A percentile compares a stretch with the other conserved stretches of the same genome.
phyloP scores from a whole-genome alignment of 208 protist genomes.

The Crithidia brevicula region DNA sequence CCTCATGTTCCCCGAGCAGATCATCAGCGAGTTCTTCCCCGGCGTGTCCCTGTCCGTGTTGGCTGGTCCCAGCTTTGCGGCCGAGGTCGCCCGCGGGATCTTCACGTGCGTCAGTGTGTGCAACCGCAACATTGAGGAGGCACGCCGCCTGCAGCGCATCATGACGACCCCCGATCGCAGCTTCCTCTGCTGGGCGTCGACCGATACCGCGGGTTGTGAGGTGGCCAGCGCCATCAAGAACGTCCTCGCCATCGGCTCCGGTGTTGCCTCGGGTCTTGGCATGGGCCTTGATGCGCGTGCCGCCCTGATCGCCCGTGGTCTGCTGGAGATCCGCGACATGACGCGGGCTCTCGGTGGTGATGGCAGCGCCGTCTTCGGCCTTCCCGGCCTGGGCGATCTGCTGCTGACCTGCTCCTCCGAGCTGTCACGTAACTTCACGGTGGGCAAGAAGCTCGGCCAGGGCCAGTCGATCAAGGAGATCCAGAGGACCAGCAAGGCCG shows the following conservation, averaged over 20 bases:
- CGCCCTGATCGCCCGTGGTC: slow-evolving; percentile 78
- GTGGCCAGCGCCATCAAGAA: slow-evolving; percentile 92
- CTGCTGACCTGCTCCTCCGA: slow-evolving; percentile 90
- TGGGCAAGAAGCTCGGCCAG: slow-evolving; percentile 77
- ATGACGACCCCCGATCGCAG: slow-evolving; percentile 67
- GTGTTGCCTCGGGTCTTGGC: slow-evolving; percentile 67
- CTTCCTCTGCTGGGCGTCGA: slow-evolving; percentile 86
- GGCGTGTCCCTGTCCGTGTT: slow-evolving; percentile 65
- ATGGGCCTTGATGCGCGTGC: slow-evolving; percentile 80
- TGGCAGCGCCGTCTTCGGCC: slow-evolving; percentile 83
- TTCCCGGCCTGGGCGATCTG: slow-evolving; percentile 89
- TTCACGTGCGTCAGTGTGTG: slow-evolving; percentile 84
- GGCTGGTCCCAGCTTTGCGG: slow-evolving; percentile 89
- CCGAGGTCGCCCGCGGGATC: slow-evolving; percentile 82
- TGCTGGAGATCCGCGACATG: slow-evolving; percentile 88
- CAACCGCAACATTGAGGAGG: slow-evolving; percentile 55
- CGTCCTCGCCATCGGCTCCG: slow-evolving; percentile 89
- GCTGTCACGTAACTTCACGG: slow-evolving; percentile 90
- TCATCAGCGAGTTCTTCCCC: slow-evolving; percentile 78
- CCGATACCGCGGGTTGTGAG: slow-evolving; percentile 88
- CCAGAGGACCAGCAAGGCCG: slow-evolving; percentile 59
- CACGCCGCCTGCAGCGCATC: slow-evolving; percentile 72
- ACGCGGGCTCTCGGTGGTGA: slow-evolving; percentile 77
- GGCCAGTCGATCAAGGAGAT: slow-evolving; percentile 78
- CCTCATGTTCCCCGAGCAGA: slow-evolving; percentile 80